Evolutionary conservation across 179 eudicot genomes (phyloP).

Genomic region (Camellia oleifera): DNA sequence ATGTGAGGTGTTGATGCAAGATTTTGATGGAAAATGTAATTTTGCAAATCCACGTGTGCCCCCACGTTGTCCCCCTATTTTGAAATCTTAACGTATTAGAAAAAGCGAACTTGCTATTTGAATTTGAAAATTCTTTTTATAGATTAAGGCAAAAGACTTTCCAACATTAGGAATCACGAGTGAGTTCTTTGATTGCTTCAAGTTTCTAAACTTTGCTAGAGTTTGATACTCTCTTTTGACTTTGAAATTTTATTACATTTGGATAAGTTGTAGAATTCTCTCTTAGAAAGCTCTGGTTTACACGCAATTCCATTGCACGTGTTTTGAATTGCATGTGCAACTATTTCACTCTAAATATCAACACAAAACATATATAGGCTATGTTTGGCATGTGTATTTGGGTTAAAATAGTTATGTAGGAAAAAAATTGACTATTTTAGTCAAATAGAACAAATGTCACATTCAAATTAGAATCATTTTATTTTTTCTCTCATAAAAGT

Average conservation of each 20-base stretch:
- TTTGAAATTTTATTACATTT: not conserved
- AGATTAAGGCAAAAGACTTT: not conserved
- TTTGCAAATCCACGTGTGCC: not conserved
- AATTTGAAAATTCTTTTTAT: not conserved
- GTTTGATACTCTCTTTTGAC: not conserved
- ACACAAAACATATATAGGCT: no score
- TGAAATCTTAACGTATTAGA: not conserved
- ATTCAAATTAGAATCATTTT: no score
- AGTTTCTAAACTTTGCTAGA: not conserved
- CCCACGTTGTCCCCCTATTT: not conserved
- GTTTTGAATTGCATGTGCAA: no score
- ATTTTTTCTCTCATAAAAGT: no score
- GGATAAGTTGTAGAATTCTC: not conserved
- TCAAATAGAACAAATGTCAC: no score
- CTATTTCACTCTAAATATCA: no score
- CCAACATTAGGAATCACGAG: constrained; percentile 1
- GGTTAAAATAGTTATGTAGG: no score
- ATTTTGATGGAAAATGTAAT: no score
- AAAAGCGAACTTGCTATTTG: not conserved
- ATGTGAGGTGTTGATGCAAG: no score
- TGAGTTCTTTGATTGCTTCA: not conserved
- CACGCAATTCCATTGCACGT: no score
- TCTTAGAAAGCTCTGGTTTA: not conserved
- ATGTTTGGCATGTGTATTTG: no score
- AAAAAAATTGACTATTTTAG: no score